Base-by-base conservation (phyloP, 148 eudicot species). In the Spergularia bocconei region DNA sequence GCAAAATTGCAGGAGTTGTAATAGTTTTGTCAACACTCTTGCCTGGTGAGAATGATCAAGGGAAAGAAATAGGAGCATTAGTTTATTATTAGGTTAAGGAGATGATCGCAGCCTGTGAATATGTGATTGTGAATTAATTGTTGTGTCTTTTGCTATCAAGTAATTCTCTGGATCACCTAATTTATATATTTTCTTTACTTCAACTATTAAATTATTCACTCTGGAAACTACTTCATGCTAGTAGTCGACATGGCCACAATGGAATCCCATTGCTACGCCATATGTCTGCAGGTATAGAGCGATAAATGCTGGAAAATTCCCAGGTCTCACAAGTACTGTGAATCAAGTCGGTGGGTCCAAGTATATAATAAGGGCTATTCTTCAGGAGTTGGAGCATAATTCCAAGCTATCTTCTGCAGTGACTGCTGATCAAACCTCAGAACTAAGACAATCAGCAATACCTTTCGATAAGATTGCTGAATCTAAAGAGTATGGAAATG, bases 281-380 rank as follows among this genome's bases (percentile, higher is more conserved):
- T 11, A 47, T 44, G n/a, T 9, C 39, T 79, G 73, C 82, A 82
- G 85, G 77, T 83, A 83, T 72, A 79, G 85, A 69, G 62, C 20
- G 36, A 53, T 62, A 41, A 79, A 79, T 67, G 80, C 75, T 48
- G 85, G 85, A 51, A 83, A 83, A 58, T 83, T 83, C 63, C 85
- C 85, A 48, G 41, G 78, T 23, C 50, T 58, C 23, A 2, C 10
- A 67, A 39, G 17, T 62, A 69, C 75, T 68, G 47, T 1, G 23
- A 57, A 68, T 69, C 68, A 83, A 71, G 76, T 79, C 47, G 85
- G 85, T 52, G 85, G 85, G 2, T 13, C 63, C 61, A 69, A 56
- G 59, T 79, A 83, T 69, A 47, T 13, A 47, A 29, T 76, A 38
- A 76, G 77, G 72, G 51, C 52, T 58, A 83, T 83, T 60, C 54